Conservation (phyloP, 2,329 filamentous ascomycete species). For the Xylariaceae sp. region DNA sequence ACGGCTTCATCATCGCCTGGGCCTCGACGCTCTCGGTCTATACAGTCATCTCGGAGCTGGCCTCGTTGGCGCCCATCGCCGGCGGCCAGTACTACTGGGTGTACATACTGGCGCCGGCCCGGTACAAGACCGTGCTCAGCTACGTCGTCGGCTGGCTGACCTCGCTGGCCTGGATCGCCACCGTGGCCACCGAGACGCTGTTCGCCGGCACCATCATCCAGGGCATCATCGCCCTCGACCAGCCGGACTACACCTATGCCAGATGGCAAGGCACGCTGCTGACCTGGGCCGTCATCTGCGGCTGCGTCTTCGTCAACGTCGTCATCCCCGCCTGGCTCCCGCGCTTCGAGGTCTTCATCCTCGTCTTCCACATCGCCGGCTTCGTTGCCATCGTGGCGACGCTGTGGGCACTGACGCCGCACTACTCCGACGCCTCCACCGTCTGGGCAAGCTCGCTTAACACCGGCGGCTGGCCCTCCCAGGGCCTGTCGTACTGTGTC, state of each 20-base stretch:
- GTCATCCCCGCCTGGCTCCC: not conserved
- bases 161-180: slow-evolving; percentile 14
- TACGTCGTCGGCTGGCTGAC: slow-evolving; percentile 17
- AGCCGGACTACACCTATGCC: slow-evolving; percentile 10
- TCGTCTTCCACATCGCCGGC: not conserved
- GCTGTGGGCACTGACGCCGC: not conserved
- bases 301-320: not conserved
- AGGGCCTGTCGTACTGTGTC: slow-evolving; percentile 12
- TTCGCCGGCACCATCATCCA: slow-evolving; percentile 15
- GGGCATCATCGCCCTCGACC: slow-evolving; percentile 12
- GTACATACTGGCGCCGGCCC: slow-evolving; percentile 17
- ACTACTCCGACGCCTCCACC: slow-evolving; percentile 11
- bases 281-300: slow-evolving; percentile 9
- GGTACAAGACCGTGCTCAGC: slow-evolving; percentile 12
- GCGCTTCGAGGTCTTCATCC: not conserved
- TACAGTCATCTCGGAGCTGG: slow-evolving; percentile 37
- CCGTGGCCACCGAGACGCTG: slow-evolving; percentile 9
- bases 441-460: slow-evolving; percentile 24
- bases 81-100: slow-evolving; percentile 19
- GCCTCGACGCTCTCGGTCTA: slow-evolving; percentile 37
- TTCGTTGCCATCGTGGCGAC: not conserved
- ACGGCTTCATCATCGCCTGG: slow-evolving; percentile 46
- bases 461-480: slow-evolving; percentile 10
- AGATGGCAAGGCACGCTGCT: slow-evolving; percentile 2
- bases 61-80: slow-evolving; percentile 29